Base-by-base conservation (phyloP, 2,329 filamentous ascomycete genomes). In the Calonectria ilicicola region DNA sequence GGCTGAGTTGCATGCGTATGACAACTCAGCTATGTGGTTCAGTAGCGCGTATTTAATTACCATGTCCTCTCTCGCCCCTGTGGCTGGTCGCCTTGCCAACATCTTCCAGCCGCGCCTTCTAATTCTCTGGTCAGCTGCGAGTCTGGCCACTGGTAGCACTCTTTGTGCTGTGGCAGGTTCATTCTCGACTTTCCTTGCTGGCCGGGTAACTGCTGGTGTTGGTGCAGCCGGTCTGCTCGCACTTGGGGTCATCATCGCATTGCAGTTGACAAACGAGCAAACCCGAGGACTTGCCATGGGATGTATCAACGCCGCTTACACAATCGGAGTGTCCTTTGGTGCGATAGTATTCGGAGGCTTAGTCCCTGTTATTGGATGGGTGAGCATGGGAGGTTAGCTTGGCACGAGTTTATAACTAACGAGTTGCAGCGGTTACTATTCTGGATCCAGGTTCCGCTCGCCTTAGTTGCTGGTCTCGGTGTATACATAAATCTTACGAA, bases 1-100 rank as follows among this genome's bases (percentile, higher is more conserved):
- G 2, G 89, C 89, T 9, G 94, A 96, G 75, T 86, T 97, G 2
- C 88, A 94, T 82, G 91, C 93, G 1, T 95, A 95, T 79, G 91
- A 92, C 69, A 86, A 91, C 68, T 91, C 91, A 35, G 92, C 91
- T 42, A 93, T 91, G 82, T 97, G 94, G 94, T 95, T 97, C 81
- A 95, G 93, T 9, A 94, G 93, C 38, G 88, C 93, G 2, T 97
- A 95, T 81, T 87, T 97, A 60, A 88, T 90, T 73, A 82, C 85
- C 77, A 87, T 88, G 89, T 94, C 89, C 32, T 88, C 87, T 15
- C 83, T 94, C 15, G 90, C 92, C 0, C 94, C 95, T 0, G 83
- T 97, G 2, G 88, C 91, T 46, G 94, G 94, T 8, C 91, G 94
- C 21, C 85, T 97, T 1, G 91, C 92, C 56, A 91, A 92, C 77